A percentile compares a stretch with the other conserved stretches of the same genome.
Evolutionary conservation across 495 filamentous ascomycete genomes (phyloP).

Genomic region (Patellaria atrata): DNA sequence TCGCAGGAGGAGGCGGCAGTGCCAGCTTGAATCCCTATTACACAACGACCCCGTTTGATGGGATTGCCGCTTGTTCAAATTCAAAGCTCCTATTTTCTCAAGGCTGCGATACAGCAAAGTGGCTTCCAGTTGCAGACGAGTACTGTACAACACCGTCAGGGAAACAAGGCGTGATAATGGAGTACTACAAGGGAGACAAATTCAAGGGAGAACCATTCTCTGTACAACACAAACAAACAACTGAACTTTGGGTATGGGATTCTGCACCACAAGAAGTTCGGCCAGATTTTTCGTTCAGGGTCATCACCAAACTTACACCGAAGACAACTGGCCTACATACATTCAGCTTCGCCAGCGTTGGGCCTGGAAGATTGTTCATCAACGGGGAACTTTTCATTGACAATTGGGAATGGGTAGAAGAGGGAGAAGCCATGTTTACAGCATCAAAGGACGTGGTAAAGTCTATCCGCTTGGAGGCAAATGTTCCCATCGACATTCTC

Average conservation of each 20-base stretch:
- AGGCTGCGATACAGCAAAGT: conserved; percentile 50
- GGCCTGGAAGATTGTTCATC: conserved; percentile 18
- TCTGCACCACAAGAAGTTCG: conserved; percentile 48
- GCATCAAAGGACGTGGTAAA: conserved; percentile 49
- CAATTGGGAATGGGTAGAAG: conserved; percentile 55
- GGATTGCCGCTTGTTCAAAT: conserved; percentile 39
- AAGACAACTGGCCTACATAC: conserved; percentile 22
- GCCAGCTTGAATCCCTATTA: conserved; percentile 72
- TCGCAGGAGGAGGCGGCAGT: conserved; percentile 69
- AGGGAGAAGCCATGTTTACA: conserved; percentile 43
- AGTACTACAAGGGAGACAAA: conserved; percentile 48
- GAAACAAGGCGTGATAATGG: conserved; percentile 43
- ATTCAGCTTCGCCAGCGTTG: conserved; percentile 22
- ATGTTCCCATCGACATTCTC: conserved; percentile 43
- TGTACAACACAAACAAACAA: conserved; percentile 40
- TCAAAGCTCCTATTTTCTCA: conserved; percentile 33
- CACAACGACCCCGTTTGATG: conserved; percentile 52
- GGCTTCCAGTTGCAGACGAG: conserved; percentile 46
- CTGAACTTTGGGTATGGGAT: conserved; percentile 56
- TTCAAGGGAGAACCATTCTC: conserved; percentile 42
- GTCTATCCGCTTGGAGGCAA: conserved; percentile 41
- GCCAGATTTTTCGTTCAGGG: conserved; percentile 45
- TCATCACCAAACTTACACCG: conserved; percentile 36
- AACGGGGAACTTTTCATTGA: conserved; percentile 45
- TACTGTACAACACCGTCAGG: conserved; percentile 42